Base-by-base conservation (phyloP, 192 early-diverging fungal species). In the Gorgonomyces haynaldii region DNA sequence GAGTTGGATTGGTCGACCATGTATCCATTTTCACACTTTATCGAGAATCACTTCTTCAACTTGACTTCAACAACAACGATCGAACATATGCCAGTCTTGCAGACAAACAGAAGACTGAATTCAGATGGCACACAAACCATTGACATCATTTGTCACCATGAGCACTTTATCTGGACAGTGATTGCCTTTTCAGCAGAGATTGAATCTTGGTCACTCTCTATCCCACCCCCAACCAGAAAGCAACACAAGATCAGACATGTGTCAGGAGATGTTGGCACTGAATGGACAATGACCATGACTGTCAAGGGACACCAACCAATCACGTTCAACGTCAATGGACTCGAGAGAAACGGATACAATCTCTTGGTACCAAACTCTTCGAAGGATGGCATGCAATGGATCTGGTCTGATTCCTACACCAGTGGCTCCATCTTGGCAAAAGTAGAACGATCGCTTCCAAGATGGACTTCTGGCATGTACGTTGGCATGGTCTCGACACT, bases 21-120 rank as follows among this genome's bases (percentile, higher is more conserved):
- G 4, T 81, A 73, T 52, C 83, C 83, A 10, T 82, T 81, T 61
- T 69, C 61, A 47, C 59, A 67, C 15, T 77, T 75, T 42, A 42
- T 79, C 19, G 57, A 53, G 30, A 34, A 21, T 24, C 57, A 45
- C 29, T 28, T 41, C 21, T 48, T 57, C 30, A 58, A 6, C 77
- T 71, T 3, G 34, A 42, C 15, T 29, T 81, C 17, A 41, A 43
- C 9, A 36, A 71, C 16, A 54, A 62, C 25, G 56, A 68, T 30
- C 50, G 61, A 20, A 51, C 31, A 0, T 74, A 76, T 54, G 66
- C 76, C 37, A 42, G 67, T 1, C 42, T 25, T 16, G 61, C 70
- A 23, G 60, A 66, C 16, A 39, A 64, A 1, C 67, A 70, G 8
- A 61, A 52, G 7, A 47, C 78, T 23, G 42, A 63, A 4, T 39